Conservation (phyloP, 805 yeast genomes). For the Metschnikowia lochheadii region DNA sequence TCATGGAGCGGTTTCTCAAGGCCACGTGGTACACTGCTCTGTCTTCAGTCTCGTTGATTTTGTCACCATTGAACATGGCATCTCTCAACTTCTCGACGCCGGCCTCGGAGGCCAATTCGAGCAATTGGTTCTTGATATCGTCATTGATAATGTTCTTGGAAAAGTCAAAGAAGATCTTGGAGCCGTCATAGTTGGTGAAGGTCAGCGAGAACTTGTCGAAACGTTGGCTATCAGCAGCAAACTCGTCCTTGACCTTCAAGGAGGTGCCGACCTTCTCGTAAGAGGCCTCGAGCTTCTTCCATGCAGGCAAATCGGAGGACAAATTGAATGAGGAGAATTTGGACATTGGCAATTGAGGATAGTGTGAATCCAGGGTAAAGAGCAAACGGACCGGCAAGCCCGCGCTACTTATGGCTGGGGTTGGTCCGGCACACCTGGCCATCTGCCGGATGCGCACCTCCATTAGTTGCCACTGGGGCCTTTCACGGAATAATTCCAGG, state of each 20-base stretch:
- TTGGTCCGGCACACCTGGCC: neutral
- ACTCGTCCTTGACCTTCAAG: constrained; percentile 74
- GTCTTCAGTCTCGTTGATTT: constrained; percentile 93
- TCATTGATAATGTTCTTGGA: constrained; percentile 92
- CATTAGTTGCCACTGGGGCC: neutral
- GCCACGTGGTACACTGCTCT: constrained; percentile 98
- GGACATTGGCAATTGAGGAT: constrained; percentile 14
- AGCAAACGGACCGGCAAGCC: neutral
- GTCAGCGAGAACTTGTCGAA: constrained; percentile 72
- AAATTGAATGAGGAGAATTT: constrained; percentile 42
- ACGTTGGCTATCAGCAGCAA: constrained; percentile 68
- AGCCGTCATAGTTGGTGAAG: constrained; percentile 80
- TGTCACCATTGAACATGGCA: constrained; percentile 86
- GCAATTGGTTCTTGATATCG: constrained; percentile 62
- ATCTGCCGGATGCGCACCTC: constrained; percentile 4
- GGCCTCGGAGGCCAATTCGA: constrained; percentile 86
- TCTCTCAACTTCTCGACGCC: constrained; percentile 83
- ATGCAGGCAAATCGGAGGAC: constrained; percentile 74
- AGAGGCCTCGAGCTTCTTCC: constrained; percentile 70
- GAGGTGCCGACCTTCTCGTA: constrained; percentile 67
- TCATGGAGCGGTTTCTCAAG: constrained; percentile 85
- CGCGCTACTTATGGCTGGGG: constrained; percentile 5
- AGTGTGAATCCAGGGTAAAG: neutral
- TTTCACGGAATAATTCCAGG: neutral
- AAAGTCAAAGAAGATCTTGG: constrained; percentile 89